Conservation (phyloP, 345 rosid species). For the Eucalyptus cloeziana region DNA sequence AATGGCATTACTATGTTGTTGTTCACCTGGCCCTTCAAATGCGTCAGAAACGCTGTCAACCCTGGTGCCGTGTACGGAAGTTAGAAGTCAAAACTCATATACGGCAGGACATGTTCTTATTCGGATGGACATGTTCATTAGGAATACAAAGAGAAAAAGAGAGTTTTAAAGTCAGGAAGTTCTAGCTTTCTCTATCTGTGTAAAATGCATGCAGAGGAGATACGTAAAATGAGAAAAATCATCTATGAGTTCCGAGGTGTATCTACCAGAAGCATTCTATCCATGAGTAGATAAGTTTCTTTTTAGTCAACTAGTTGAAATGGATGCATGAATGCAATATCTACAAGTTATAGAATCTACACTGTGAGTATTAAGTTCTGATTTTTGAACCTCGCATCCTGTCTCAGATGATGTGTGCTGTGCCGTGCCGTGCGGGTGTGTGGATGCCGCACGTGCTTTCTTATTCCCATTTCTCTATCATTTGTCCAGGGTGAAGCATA, state of each 20-base stretch:
- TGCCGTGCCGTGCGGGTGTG: neutral
- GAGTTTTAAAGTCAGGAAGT: neutral
- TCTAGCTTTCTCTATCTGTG: neutral
- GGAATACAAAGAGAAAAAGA: neutral
- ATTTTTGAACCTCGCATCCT: neutral
- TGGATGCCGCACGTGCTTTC: neutral
- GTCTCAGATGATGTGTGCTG: neutral
- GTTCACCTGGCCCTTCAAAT: conserved; percentile 77
- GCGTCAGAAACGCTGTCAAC: conserved; percentile 68
- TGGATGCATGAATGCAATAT: neutral
- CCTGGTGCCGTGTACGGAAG: conserved; percentile 59
- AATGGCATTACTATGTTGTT: conserved; percentile 72
- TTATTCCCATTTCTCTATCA: neutral
- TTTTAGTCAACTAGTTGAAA: neutral
- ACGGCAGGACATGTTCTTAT: neutral
- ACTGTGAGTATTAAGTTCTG: neutral
- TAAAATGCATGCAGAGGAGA: neutral
- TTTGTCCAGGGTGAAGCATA: conserved; percentile 66
- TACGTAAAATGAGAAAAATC: neutral
- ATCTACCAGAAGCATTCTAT: neutral
- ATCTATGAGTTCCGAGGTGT: neutral
- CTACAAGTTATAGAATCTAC: neutral
- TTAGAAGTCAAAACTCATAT: neutral
- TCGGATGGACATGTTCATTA: neutral
- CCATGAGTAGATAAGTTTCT: neutral